These are phyloP conservation scores for Melanopsichium pennsylvanicum DNA, from an alignment of 1,284 basidiomycete genomes.

Conservation along the genomic window DNA sequence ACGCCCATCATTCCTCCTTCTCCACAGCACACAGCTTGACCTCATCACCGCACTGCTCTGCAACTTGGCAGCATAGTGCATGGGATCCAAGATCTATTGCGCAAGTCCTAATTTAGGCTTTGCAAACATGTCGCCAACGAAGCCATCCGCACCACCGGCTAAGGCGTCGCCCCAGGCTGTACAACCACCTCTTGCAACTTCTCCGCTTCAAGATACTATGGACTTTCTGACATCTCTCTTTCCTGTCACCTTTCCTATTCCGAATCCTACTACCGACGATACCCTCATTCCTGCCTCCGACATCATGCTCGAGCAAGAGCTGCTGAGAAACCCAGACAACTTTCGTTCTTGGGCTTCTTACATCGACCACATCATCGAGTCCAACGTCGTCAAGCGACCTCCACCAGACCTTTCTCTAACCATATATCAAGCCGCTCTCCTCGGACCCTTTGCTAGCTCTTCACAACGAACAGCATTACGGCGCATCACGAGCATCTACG, in stretches of 20 bases:
- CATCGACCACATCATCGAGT: conserved; percentile 79
- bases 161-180: conserved; percentile 3
- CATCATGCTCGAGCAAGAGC: conserved; percentile 89
- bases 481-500: conserved; percentile 87
- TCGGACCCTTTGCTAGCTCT: conserved; percentile 74
- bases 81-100: too few species aligned
- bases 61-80: too few species aligned
- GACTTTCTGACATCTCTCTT: conserved; percentile 68
- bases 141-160: conserved; percentile 9
- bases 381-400: conserved; percentile 68
- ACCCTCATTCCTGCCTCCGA: conserved; percentile 80
- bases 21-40: not conserved
- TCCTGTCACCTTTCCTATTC: conserved; percentile 83
- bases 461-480: conserved; percentile 79
- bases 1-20: not conserved
- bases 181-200: not conserved
- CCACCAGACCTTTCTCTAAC: conserved; percentile 64
- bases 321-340: conserved; percentile 89
- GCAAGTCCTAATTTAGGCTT: too few species aligned
- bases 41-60: not conserved
- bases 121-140: conserved; percentile 23
- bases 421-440: conserved; percentile 67
- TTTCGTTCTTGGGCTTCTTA: conserved; percentile 91
- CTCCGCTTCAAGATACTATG: conserved; percentile 19
- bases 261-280: conserved; percentile 79